Conservation (phyloP, 331 rosid genomes). For the Malus hybrid region DNA sequence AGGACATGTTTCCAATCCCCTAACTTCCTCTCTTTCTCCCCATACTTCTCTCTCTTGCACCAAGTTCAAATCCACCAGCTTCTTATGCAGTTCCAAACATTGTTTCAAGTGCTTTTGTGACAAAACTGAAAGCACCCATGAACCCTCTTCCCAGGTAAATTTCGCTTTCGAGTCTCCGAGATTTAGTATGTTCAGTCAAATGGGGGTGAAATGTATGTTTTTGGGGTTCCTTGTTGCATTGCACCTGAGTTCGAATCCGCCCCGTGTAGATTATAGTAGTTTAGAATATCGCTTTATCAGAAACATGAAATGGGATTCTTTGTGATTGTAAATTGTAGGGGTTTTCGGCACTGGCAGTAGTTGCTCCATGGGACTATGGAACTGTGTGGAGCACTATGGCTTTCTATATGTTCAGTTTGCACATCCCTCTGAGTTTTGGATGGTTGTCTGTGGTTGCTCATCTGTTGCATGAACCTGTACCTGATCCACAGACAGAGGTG, state of each 20-base stretch:
- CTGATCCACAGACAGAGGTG: conserved; percentile 63
- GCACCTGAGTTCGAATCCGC: not conserved
- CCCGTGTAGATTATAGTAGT: not conserved
- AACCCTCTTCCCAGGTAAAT: conserved; percentile 25
- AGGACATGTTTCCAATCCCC: conserved; percentile 5
- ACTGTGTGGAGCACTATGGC: conserved; percentile 58
- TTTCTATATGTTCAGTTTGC: conserved; percentile 50
- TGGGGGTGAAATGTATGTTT: no score
- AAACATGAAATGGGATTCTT: not conserved
- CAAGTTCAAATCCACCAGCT: not conserved
- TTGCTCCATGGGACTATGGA: conserved; percentile 53
- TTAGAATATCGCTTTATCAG: not conserved
- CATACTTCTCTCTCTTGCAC: conserved; percentile 8
- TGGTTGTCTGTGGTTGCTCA: conserved; percentile 52
- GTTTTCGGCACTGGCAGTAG: conserved; percentile 44
- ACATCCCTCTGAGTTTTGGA: conserved; percentile 86
- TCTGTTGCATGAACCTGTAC: conserved; percentile 31
- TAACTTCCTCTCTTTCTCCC: not conserved
- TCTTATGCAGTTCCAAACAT: conserved; percentile 7
- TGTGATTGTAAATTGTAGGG: conserved; percentile 30
- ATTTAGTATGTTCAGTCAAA: no score
- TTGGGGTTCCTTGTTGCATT: conserved; percentile 17
- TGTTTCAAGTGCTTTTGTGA: conserved; percentile 36
- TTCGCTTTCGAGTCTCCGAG: no score
- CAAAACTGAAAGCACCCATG: conserved; percentile 22